Evolutionary conservation across 306 rosid species (phyloP).

Genomic region (Cucumis hystrix): DNA sequence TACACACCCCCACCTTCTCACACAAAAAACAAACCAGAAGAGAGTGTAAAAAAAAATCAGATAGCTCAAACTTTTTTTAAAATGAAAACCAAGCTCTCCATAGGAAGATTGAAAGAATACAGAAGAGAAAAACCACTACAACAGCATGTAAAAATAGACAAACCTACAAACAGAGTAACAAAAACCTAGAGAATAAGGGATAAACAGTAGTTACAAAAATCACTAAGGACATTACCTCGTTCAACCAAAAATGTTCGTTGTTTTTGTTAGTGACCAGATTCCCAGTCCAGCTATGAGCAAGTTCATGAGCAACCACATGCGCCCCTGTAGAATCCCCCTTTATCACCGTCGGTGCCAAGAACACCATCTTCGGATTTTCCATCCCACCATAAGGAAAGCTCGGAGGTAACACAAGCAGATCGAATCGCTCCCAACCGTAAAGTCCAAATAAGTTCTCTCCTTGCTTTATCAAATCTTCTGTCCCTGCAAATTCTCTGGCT

Average conservation of each 20-base stretch:
- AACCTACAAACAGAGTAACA: neutral
- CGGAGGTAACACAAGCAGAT: constrained; percentile 75
- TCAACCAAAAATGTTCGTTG: constrained; percentile 91
- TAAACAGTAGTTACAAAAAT: neutral
- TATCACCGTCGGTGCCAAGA: constrained; percentile 85
- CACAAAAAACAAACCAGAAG: neutral
- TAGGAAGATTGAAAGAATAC: neutral
- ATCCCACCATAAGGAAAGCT: constrained; percentile 90
- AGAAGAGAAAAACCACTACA: neutral
- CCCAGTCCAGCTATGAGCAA: constrained; percentile 98
- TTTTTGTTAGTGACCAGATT: constrained; percentile 84
- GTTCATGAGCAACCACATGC: constrained; percentile 86
- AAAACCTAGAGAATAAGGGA: neutral
- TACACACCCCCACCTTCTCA: neutral
- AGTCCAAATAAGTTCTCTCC: constrained; percentile 71
- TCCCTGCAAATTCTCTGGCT: constrained; percentile 58
- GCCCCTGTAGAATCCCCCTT: constrained; percentile 83
- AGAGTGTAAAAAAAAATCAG: neutral
- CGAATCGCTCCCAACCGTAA: constrained; percentile 85
- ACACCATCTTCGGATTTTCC: constrained; percentile 97
- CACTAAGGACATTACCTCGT: constrained; percentile 42
- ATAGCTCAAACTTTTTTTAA: neutral
- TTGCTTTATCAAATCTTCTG: constrained; percentile 74
- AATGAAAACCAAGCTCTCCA: neutral
- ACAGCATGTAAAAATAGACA: neutral